phyloP scores from a whole-genome alignment of 140 eudicot genomes.

The Oenanthe javanica region DNA sequence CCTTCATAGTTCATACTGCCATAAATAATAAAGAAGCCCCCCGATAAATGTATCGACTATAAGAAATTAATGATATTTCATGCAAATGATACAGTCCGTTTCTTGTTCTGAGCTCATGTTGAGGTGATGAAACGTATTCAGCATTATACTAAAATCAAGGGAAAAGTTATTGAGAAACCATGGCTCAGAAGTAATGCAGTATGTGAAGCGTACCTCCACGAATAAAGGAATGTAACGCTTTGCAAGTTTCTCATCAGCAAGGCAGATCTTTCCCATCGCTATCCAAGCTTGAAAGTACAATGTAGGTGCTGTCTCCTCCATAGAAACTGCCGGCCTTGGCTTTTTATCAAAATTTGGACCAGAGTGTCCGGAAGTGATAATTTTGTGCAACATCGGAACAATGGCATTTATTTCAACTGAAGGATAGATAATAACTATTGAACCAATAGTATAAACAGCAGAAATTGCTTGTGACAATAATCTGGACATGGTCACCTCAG shows the following conservation, averaged over 20 bases:
- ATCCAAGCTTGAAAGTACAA: conserved; percentile 92
- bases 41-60: neutral
- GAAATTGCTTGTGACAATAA: conserved; percentile 37
- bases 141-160: neutral
- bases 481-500: conserved; percentile 36
- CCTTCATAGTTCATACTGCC: neutral
- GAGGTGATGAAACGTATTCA: neutral
- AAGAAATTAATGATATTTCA: neutral
- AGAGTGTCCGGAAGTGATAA: conserved; percentile 67
- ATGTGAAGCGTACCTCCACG: conserved; percentile 59
- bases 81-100: neutral
- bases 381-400: conserved; percentile 56
- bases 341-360: conserved; percentile 45
- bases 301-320: conserved; percentile 66
- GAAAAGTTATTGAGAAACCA: neutral
- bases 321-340: conserved; percentile 25
- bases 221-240: conserved; percentile 89
- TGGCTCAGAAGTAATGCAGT: conserved; percentile 4
- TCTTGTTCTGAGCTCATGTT: neutral
- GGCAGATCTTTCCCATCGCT: conserved; percentile 91
- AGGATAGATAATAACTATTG: conserved; percentile 74
- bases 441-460: conserved; percentile 86
- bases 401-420: conserved; percentile 44
- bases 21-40: neutral
- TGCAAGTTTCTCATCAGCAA: conserved; percentile 94